A percentile compares a stretch with the other conserved stretches of the same genome.
Conservation (phyloP, 2,329 filamentous ascomycete genomes). For the Trichoderma lentiforme region DNA sequence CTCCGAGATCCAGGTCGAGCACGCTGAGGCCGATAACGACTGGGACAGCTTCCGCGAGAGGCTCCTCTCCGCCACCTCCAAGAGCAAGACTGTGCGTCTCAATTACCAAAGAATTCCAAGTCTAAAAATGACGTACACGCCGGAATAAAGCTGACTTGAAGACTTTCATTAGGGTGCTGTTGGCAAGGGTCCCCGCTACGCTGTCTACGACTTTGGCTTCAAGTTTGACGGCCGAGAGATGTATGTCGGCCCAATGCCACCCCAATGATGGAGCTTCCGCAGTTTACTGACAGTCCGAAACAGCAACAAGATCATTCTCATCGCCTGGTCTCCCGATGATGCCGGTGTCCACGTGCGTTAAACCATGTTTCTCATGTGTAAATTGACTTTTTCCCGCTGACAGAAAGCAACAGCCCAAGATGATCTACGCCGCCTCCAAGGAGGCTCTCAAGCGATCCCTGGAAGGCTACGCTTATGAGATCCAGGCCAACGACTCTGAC, state of each 20-base stretch:
- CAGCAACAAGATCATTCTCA: constrained; percentile 76
- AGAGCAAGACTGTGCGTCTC: constrained; percentile 61
- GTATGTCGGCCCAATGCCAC: constrained; percentile 38
- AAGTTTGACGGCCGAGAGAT: constrained; percentile 69
- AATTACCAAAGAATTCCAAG: not conserved
- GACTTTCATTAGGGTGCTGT: constrained; percentile 45
- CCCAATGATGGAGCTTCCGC: not conserved
- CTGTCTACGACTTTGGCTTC: constrained; percentile 83
- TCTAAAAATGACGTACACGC: not conserved
- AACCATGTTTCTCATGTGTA: not conserved
- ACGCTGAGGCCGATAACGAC: constrained; percentile 63
- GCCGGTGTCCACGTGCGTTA: constrained; percentile 68
- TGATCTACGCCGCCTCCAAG: constrained; percentile 88
- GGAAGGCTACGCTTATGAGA: constrained; percentile 69
- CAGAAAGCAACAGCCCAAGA: constrained; percentile 62
- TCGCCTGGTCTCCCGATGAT: constrained; percentile 79
- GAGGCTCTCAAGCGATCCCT: constrained; percentile 78
- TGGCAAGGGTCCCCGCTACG: constrained; percentile 73
- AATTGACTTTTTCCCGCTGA: not conserved
- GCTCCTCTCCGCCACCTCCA: constrained; percentile 69
- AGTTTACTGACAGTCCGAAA: constrained; percentile 25
- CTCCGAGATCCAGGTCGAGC: constrained; percentile 78
- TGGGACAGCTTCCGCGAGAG: constrained; percentile 73
- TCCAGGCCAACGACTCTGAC: constrained; percentile 80
- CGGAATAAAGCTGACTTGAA: not conserved